Percentiles rank a stretch among this genome's conserved stretches.
Evolutionary conservation across 2,329 filamentous ascomycete species (phyloP).

Genomic region (Cytospora chrysosperma): DNA sequence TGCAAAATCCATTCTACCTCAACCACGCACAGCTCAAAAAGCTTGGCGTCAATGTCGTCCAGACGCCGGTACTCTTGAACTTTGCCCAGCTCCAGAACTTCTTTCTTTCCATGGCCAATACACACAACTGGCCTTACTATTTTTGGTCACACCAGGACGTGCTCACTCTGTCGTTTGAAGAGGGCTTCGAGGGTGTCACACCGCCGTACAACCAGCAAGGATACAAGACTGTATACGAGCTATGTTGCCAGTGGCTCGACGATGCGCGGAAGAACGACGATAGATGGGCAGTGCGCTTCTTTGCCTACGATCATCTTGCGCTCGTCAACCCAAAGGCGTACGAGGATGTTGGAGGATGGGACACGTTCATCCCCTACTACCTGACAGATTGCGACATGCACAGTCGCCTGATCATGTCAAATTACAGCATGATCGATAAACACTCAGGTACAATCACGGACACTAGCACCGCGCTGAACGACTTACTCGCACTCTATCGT

Average conservation of each 20-base stretch:
- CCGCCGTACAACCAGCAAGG: slow-evolving; percentile 35
- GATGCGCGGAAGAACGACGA: slow-evolving; percentile 33
- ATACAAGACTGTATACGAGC: slow-evolving; percentile 43
- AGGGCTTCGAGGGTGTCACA: slow-evolving; percentile 36
- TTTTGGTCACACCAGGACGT: slow-evolving; percentile 57
- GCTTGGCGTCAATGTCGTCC: slow-evolving; percentile 48
- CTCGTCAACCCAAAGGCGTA: slow-evolving; percentile 55
- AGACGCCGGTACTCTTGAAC: slow-evolving; percentile 49
- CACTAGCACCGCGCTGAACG: slow-evolving; percentile 44
- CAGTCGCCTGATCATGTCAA: slow-evolving; percentile 45
- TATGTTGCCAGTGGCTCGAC: slow-evolving; percentile 38
- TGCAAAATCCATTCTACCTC: slow-evolving; percentile 57
- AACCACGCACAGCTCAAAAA: slow-evolving; percentile 49
- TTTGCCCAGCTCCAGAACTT: slow-evolving; percentile 57
- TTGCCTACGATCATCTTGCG: slow-evolving; percentile 57
- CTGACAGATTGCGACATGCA: slow-evolving; percentile 58
- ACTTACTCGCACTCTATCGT: slow-evolving; percentile 46
- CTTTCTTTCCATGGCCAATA: slow-evolving; percentile 44
- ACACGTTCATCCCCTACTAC: slow-evolving; percentile 58
- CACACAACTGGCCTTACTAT: slow-evolving; percentile 47
- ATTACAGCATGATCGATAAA: slow-evolving; percentile 41
- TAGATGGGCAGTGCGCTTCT: slow-evolving; percentile 54
- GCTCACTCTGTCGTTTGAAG: slow-evolving; percentile 44
- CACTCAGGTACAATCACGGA: slow-evolving; percentile 45
- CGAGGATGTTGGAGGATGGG: slow-evolving; percentile 54